Percentiles rank a stretch among this genome's conserved stretches.
Conservation (phyloP, 2,329 filamentous ascomycete species). For the Calonectria montana region DNA sequence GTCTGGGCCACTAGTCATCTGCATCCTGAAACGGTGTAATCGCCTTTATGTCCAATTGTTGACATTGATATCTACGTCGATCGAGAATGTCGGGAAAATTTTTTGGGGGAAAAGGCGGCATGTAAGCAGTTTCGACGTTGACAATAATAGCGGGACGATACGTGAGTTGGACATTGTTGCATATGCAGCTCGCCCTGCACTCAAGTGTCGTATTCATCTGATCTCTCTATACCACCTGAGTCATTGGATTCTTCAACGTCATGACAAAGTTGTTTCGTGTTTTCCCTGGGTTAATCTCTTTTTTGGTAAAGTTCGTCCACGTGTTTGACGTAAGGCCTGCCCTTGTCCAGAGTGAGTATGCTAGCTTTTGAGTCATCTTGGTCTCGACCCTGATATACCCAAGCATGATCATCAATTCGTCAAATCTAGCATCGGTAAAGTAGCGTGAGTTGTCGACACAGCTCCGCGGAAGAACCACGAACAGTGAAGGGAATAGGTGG, state of each 20-base stretch:
- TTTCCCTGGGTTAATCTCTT: slow-evolving; percentile 79
- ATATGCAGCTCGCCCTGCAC: slow-evolving; percentile 36
- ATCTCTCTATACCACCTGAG: slow-evolving; percentile 30
- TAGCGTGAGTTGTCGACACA: slow-evolving; percentile 94
- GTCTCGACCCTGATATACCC: slow-evolving; percentile 75
- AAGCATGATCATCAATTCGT: slow-evolving; percentile 79
- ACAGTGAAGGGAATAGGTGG: slow-evolving; percentile 74
- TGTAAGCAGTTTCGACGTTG: background rate
- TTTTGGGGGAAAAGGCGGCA: background rate
- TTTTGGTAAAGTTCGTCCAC: slow-evolving; percentile 63
- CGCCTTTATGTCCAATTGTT: slow-evolving; percentile 13
- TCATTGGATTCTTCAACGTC: slow-evolving; percentile 62
- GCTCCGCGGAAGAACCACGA: slow-evolving; percentile 88
- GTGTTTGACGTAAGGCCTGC: slow-evolving; percentile 31
- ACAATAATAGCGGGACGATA: slow-evolving; percentile 13
- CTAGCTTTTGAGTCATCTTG: slow-evolving; percentile 85
- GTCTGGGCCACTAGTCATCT: slow-evolving; percentile 17
- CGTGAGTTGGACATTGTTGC: slow-evolving; percentile 42
- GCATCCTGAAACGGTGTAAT: slow-evolving; percentile 20
- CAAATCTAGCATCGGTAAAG: slow-evolving; percentile 76
- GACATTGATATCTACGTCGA: slow-evolving; percentile 15
- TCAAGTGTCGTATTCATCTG: slow-evolving; percentile 25
- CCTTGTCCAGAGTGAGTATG: slow-evolving; percentile 88
- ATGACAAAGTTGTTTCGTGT: slow-evolving; percentile 93
- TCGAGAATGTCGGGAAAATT: background rate